Evolutionary conservation across 441 rosid genomes (phyloP), one percentile per base, ranked within the genome.

Genomic region (Cnidoscolus chayamansa): DNA sequence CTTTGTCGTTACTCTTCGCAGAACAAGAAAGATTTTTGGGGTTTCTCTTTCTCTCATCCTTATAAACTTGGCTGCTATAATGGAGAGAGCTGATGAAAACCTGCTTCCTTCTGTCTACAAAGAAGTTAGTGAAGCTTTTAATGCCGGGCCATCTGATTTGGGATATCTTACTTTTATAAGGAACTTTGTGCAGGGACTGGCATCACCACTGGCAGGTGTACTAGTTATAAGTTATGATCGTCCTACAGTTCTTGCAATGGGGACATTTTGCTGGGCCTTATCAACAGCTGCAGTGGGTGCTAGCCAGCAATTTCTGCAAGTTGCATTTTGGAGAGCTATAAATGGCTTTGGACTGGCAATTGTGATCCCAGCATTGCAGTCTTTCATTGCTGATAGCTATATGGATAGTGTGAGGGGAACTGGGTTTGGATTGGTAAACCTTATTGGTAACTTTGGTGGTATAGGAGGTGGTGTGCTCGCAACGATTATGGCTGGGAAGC

Each of bases 91-190:
- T 12, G 99, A 94, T 45, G 99, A 94, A 82, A 94, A 92, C 78
- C 92, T 92, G 43, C 87, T 94, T 37, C 99, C 98, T 1, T 77
- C 97, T 13, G 98, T 94, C 37, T 92, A 94, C 79, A 94, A 90
- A 87, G 99, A 94, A 94, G 97, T 94, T 58, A 94, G 99, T 66
- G 98, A 90, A 86, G 93, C 97, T 30, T 94, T 94, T 77, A 87
- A 79, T 59, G 98, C 94, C 0, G 98, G 99, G 8, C 97, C 99
- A 2, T 86, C 96, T 16, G 96, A 94, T 83, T 86, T 94, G 32
- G 98, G 99, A 12, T 92, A 92, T 79, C 93, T 94, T 67, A 89
- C 99, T 72, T 94, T 94, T 86, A 77, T 89, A 68, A 88, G 99
- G 81, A 95, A 95, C 84, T 95, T 92, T 50, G 94, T 92, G 72